Evolutionary conservation across 345 rosid genomes (phyloP).

Genomic region (Combretum micranthum): DNA sequence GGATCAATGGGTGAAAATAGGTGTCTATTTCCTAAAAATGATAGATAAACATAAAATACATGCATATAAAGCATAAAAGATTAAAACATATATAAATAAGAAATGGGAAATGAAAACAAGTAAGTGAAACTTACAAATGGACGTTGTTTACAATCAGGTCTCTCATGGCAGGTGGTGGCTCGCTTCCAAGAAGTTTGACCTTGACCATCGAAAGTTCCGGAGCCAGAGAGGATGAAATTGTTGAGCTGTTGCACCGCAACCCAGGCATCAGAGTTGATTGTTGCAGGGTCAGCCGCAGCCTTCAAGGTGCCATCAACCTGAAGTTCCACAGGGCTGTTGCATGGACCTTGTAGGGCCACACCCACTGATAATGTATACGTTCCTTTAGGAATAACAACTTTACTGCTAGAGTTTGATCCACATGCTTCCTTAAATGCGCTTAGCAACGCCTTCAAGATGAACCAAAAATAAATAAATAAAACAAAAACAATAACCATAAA

Average conservation of each 20-base stretch:
- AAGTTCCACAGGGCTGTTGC: constrained; percentile 18
- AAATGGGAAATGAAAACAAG: background rate
- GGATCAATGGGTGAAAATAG: background rate
- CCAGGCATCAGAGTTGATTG: constrained; percentile 33
- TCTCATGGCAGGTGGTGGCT: constrained; percentile 23
- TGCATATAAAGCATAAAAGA: too few species aligned
- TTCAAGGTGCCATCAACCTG: constrained; percentile 30
- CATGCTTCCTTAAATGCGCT: constrained; percentile 50
- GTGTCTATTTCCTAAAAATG: too few species aligned
- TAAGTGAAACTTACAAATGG: constrained; percentile 31
- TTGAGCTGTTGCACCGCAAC: constrained; percentile 28
- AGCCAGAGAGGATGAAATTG: constrained; percentile 32
- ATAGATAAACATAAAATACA: too few species aligned
- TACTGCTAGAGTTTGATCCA: constrained; percentile 22
- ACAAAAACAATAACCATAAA: background rate
- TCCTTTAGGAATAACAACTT: constrained; percentile 37
- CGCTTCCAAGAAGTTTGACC: constrained; percentile 37
- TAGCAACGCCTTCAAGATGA: constrained; percentile 17
- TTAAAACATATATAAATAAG: too few species aligned
- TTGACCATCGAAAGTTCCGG: constrained; percentile 60
- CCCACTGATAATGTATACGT: constrained; percentile 17
- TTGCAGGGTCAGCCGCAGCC: constrained; percentile 28
- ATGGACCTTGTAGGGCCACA: constrained; percentile 34
- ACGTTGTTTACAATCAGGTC: constrained; percentile 21
- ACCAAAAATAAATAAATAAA: background rate